Conservation (phyloP, 495 filamentous ascomycete genomes). For the Chaetomium cochliodes region DNA sequence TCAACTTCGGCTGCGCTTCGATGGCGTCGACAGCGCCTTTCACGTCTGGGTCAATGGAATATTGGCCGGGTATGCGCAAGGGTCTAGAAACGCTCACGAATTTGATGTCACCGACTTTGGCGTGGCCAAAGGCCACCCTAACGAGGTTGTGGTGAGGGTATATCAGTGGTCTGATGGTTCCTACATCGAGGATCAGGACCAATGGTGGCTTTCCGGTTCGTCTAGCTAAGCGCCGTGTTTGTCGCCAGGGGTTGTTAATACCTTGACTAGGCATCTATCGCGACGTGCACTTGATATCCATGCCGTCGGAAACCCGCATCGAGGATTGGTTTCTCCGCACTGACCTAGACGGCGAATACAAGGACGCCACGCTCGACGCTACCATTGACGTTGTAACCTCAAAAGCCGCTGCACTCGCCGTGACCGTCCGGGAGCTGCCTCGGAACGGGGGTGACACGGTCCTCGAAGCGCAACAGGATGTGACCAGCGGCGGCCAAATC, state of each 20-base stretch:
- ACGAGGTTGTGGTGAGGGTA: slow-evolving; percentile 57
- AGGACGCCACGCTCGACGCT: slow-evolving; percentile 52
- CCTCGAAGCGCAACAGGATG: slow-evolving; percentile 14
- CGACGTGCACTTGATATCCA: slow-evolving; percentile 60
- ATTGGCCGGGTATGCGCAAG: slow-evolving; percentile 62
- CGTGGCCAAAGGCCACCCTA: slow-evolving; percentile 42
- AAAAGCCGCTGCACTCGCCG: slow-evolving; percentile 32
- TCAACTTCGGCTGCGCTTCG: slow-evolving; percentile 61
- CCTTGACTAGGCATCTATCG: slow-evolving; percentile 57
- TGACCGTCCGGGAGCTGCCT: slow-evolving; percentile 38
- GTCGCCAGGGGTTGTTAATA: not conserved
- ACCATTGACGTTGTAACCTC: slow-evolving; percentile 41
- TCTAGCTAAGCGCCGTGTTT: not conserved
- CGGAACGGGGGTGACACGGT: slow-evolving; percentile 27
- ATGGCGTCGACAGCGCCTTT: slow-evolving; percentile 67
- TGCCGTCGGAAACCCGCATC: slow-evolving; percentile 52
- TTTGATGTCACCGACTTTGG: slow-evolving; percentile 54
- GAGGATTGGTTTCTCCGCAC: slow-evolving; percentile 59
- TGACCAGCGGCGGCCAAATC: slow-evolving; percentile 20
- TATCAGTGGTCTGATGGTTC: slow-evolving; percentile 63
- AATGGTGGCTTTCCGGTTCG: slow-evolving; percentile 56
- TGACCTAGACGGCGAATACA: slow-evolving; percentile 54
- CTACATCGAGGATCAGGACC: slow-evolving; percentile 66
- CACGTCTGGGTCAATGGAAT: slow-evolving; percentile 62
- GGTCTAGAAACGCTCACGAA: slow-evolving; percentile 61